Conservation (phyloP, 2,329 filamentous ascomycete species). For the Nothophoma quercina region DNA sequence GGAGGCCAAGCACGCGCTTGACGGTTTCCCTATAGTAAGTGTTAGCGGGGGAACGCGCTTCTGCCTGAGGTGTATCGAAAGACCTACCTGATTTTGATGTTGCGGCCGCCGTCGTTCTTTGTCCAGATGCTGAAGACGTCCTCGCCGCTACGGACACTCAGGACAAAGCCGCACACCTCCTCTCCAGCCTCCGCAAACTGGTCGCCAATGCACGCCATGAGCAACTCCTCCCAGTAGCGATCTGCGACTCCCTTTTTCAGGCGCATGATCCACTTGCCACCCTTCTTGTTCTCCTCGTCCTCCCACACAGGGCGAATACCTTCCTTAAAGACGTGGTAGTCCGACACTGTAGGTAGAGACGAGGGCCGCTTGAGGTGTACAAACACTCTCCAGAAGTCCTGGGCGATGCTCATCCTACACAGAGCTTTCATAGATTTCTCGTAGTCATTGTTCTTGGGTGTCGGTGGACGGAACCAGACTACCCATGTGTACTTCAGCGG, state of each 20-base stretch:
- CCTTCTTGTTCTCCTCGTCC: constrained; percentile 93
- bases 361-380: constrained; percentile 90
- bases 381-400: constrained; percentile 93
- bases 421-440: constrained; percentile 94
- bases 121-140: constrained; percentile 99
- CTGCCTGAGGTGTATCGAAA: not conserved
- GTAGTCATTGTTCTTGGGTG: constrained; percentile 97
- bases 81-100: constrained; percentile 93
- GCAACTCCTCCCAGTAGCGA: constrained; percentile 93
- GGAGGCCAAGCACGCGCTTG: constrained; percentile 87
- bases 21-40: constrained; percentile 78
- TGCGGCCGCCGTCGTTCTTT: constrained; percentile 87
- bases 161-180: constrained; percentile 92
- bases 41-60: constrained; percentile 33
- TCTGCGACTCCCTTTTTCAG: constrained; percentile 97
- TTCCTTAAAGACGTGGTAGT: constrained; percentile 98
- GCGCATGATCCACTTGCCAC: constrained; percentile 96
- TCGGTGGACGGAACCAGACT: constrained; percentile 96
- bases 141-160: constrained; percentile 93
- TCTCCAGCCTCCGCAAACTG: constrained; percentile 92
- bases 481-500: constrained; percentile 88
- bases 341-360: constrained; percentile 85
- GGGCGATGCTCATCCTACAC: constrained; percentile 79
- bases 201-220: constrained; percentile 90
- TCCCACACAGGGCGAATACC: constrained; percentile 98